A percentile compares a stretch with the other conserved stretches of the same genome.
phyloP scores from a whole-genome alignment of 208 protist genomes.

The Leishmania mexicana region DNA sequence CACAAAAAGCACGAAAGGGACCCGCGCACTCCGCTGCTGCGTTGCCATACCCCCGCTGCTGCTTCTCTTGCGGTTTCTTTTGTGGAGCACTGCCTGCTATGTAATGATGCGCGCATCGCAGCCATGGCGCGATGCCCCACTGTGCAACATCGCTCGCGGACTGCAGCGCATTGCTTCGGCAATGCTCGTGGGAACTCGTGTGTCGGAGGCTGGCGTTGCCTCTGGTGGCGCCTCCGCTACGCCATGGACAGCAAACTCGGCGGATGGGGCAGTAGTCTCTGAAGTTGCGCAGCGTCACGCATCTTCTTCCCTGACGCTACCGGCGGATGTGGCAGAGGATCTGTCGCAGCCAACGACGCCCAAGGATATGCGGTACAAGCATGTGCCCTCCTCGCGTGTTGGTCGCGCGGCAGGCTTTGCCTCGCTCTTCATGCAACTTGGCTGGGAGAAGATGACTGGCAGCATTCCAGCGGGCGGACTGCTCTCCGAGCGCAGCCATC shows the following conservation, averaged over 20 bases:
- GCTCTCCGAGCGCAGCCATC: slow-evolving; percentile 50
- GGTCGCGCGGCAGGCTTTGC: slow-evolving; percentile 66
- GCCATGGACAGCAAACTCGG: not conserved
- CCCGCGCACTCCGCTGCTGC: not conserved
- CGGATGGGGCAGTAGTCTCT: not conserved
- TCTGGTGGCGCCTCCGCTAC: not conserved
- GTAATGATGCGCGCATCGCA: slow-evolving; percentile 23
- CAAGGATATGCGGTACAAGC: slow-evolving; percentile 41
- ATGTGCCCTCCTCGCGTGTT: slow-evolving; percentile 64
- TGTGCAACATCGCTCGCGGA: slow-evolving; percentile 62
- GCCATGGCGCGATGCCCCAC: slow-evolving; percentile 16
- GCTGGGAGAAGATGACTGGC: slow-evolving; percentile 62
- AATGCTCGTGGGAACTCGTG: slow-evolving; percentile 21
- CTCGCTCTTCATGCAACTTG: slow-evolving; percentile 68
- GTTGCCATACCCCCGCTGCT: not conserved
- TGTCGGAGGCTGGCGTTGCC: not conserved
- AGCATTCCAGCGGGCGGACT: slow-evolving; percentile 35
- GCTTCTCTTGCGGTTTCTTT: not conserved
- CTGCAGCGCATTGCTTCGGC: slow-evolving; percentile 40
- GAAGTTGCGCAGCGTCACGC: not conserved
- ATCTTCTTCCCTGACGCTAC: slow-evolving; percentile 2
- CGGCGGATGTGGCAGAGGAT: slow-evolving; percentile 16
- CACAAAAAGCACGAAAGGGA: not conserved
- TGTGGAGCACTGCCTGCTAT: no score
- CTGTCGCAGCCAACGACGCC: slow-evolving; percentile 4